These are phyloP conservation scores for Akanthomyces uredinophilus DNA, from an alignment of 2,329 filamentous ascomycete genomes.

Conservation along the genomic window DNA sequence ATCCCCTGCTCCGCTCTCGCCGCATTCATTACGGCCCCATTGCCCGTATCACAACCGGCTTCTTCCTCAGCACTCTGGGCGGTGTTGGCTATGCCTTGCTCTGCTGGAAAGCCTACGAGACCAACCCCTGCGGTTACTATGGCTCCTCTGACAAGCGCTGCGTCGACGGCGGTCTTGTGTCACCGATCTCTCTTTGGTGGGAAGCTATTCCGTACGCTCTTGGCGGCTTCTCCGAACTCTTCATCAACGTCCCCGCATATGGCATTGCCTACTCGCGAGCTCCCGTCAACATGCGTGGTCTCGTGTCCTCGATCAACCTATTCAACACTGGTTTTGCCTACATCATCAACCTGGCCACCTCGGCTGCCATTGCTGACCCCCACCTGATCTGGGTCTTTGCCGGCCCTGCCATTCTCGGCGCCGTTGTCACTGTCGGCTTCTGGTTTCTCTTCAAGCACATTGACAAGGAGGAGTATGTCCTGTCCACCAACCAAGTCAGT, in stretches of 20 bases:
- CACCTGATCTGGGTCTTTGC: slow-evolving; percentile 47
- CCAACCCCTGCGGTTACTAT: slow-evolving; percentile 40
- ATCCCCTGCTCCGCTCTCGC: slow-evolving; percentile 47
- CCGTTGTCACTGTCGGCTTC: slow-evolving; percentile 38
- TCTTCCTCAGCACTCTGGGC: slow-evolving; percentile 41
- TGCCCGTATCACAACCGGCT: slow-evolving; percentile 52
- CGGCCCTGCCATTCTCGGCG: slow-evolving; percentile 41
- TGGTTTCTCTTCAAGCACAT: slow-evolving; percentile 20
- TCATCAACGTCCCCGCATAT: slow-evolving; percentile 34
- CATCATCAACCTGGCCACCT: slow-evolving; percentile 39
- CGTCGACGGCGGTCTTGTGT: slow-evolving; percentile 21
- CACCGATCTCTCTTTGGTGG: slow-evolving; percentile 24
- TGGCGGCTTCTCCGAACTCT: slow-evolving; percentile 26
- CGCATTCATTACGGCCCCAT: slow-evolving; percentile 55
- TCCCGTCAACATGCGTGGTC: slow-evolving; percentile 46
- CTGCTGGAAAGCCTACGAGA: slow-evolving; percentile 55
- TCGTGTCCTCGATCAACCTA: slow-evolving; percentile 45
- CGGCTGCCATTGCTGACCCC: slow-evolving; percentile 43
- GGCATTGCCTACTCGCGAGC: slow-evolving; percentile 48
- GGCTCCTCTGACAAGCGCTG: slow-evolving; percentile 22
- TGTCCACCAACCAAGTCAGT: slow-evolving; percentile 21
- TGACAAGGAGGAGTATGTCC: slow-evolving; percentile 22
- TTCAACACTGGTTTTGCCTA: slow-evolving; percentile 43
- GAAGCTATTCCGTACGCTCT: slow-evolving; percentile 22
- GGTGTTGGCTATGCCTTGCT: slow-evolving; percentile 53